Evolutionary conservation across 2,329 filamentous ascomycete species (phyloP).

Genomic region (Chaetothyriales sp.): DNA sequence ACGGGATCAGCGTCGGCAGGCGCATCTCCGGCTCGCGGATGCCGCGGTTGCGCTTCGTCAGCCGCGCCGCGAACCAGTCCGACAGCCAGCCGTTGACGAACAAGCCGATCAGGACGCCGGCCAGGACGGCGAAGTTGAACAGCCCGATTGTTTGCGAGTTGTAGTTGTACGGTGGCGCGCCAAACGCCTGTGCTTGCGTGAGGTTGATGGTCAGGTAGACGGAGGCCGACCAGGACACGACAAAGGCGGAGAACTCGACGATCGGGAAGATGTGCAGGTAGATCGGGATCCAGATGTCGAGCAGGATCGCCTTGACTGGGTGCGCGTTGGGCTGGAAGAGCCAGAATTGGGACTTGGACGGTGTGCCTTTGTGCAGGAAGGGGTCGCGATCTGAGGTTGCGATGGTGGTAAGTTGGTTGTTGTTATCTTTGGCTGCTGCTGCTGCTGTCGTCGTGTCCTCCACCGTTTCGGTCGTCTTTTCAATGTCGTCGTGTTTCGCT

Average conservation of each 20-base stretch:
- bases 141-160: slow-evolving; percentile 37
- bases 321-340: slow-evolving; percentile 36
- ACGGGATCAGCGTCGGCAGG: slow-evolving; percentile 41
- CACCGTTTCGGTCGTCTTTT: slow-evolving; percentile 4
- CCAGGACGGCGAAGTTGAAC: slow-evolving; percentile 42
- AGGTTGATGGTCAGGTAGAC: slow-evolving; percentile 46
- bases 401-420: slow-evolving; percentile 10
- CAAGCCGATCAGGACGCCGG: slow-evolving; percentile 40
- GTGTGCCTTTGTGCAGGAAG: slow-evolving; percentile 40
- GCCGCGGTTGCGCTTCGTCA: slow-evolving; percentile 38
- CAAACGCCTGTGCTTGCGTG: slow-evolving; percentile 41
- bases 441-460: slow-evolving; percentile 8
- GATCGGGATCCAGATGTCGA: slow-evolving; percentile 46
- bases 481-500: slow-evolving; percentile 3
- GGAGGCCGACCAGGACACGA: slow-evolving; percentile 45
- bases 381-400: slow-evolving; percentile 32
- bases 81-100: slow-evolving; percentile 40
- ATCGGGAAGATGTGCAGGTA: slow-evolving; percentile 49
- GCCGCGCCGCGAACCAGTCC: slow-evolving; percentile 42
- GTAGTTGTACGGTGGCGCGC: slow-evolving; percentile 41
- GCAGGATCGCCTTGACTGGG: slow-evolving; percentile 29
- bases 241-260: slow-evolving; percentile 46
- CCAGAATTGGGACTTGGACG: slow-evolving; percentile 41
- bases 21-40: slow-evolving; percentile 46
- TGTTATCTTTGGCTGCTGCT: too few relatives aligned